Base-by-base conservation (phyloP, 148 eudicot genomes). In the Camellia granthamiana region DNA sequence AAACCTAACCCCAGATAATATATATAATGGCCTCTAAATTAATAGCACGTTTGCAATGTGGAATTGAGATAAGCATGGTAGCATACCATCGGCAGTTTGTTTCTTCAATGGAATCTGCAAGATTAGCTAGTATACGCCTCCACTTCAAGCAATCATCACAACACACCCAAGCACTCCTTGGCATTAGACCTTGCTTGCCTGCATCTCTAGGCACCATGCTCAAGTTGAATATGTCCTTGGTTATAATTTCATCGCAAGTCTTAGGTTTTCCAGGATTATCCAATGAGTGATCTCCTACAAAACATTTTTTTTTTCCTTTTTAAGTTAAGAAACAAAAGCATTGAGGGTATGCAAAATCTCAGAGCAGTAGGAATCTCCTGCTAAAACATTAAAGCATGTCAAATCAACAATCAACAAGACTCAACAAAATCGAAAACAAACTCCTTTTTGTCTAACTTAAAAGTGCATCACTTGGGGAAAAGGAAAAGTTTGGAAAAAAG, bases 111-210 rank as follows among this genome's bases (percentile, higher is more conserved):
- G 81, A 81, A 89, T 96, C 99, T 43, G 98, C 98, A 84, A 96
- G 95, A 66, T 69, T 59, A 77, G 94, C 97, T 44, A 92, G 84
- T 83, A 96, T 96, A 74, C 99, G 91, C 80, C 99, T 93, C 99
- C 99, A 96, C 84, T 96, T 96, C 44, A 81, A 78, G 85, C 99
- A 96, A 80, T 89, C 94, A 72, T 96, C 99, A 83, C 99, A 96
- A 76, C 90, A 85, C 65, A 96, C 99, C 99, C 99, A 96, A 42
- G 99, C 99, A 81, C 82, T 85, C 72, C 88, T 87, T 3, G 88
- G 89, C 11, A 84, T 83, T 73, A 76, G 51, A 69, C 49, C 83
- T 77, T 83, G 90, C 59, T 84, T 71, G 54, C 52, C 82, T 46
- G 19, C 79, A 62, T 69, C 92, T 74, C 73, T 80, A 47, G 85